Base-by-base conservation (phyloP, 2,329 filamentous ascomycete genomes). In the Cordyceps tenuipes region DNA sequence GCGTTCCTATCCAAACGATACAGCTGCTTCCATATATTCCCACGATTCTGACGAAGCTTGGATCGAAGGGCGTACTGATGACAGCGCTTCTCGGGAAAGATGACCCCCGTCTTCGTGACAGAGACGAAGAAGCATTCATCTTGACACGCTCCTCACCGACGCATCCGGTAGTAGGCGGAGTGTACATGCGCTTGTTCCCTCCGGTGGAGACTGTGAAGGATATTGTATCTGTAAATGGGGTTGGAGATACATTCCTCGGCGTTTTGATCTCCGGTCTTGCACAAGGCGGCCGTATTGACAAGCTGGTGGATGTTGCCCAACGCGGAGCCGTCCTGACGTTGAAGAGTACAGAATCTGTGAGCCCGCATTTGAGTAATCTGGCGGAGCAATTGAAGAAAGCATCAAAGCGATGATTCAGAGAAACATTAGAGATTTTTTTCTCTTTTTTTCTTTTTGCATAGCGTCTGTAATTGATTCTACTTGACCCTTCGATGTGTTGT, bases 241-340 rank as follows among this genome's bases (percentile, higher is more conserved):
- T 91, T 2, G 94, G 94, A 0, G 94, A 99, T 73, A 97, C 94
- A 0, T 92, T 97, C 71, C 78, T 95, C 9, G 94, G 93, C 0
- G 88, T 91, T 15, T 66, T 97, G 60, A 77, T 96, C n/a, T 88
- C 91, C 1, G 90, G 89, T 0, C 71, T 97, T 64, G 85, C 86
- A 0, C 82, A 79, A 67, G 81, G 81, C 0, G 80, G 78, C 3
- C 75, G 74, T 62, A 70, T 82, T 62, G 74, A 85, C 68, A 80
- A 87, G 51, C 72, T 94, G 59, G 78, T 99, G n/a, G 79, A 85
- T 61, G 73, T 94, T 41, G 93, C 92, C 34, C 94, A 97, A 75
- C 81, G 80, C 68, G 93, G 88, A 3, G 91, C 92, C 3, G 83
- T 89, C 0, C 74, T 90, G 75, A 94, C 90, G 15, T 74, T 99